These are phyloP conservation scores for Verticillium alfalfae DNA, from an alignment of 2,329 filamentous ascomycete genomes.

Conservation along the genomic window DNA sequence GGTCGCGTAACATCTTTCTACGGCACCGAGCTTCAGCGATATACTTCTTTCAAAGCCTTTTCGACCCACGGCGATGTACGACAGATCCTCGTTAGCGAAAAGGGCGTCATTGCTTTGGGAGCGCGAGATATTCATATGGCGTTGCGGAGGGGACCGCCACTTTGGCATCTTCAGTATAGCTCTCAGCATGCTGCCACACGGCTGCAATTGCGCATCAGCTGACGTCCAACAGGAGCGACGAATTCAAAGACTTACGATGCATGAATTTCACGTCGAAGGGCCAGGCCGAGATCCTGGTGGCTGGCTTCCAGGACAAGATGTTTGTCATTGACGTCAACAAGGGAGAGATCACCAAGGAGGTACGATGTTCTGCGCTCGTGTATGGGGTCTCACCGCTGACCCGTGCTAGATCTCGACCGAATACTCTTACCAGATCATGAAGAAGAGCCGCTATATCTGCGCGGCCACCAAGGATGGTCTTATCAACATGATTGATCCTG, in stretches of 20 bases:
- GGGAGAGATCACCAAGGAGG: constrained; percentile 65
- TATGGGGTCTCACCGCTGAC: constrained; percentile 19
- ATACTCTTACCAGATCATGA: constrained; percentile 86
- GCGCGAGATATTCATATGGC: constrained; percentile 83
- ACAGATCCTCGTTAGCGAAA: constrained; percentile 87
- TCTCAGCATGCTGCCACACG: not conserved
- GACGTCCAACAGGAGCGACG: constrained; percentile 38
- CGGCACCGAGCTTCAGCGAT: constrained; percentile 76
- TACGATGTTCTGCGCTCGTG: constrained; percentile 17
- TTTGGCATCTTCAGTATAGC: constrained; percentile 80
- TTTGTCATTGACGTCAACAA: constrained; percentile 68
- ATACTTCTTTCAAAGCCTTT: constrained; percentile 87
- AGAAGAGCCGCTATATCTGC: constrained; percentile 83
- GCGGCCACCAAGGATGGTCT: constrained; percentile 78
- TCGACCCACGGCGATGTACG: constrained; percentile 71
- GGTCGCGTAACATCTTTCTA: constrained; percentile 87
- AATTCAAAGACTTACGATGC: constrained; percentile 80
- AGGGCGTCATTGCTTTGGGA: constrained; percentile 82
- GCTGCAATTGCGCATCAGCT: not conserved
- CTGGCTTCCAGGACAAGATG: constrained; percentile 82
- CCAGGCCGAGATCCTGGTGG: constrained; percentile 77
- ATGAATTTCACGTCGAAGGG: constrained; percentile 94
- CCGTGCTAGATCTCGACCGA: constrained; percentile 57
- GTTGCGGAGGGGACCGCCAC: constrained; percentile 70
- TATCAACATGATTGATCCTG: constrained; percentile 80